Conservation (phyloP, 306 rosid species). For the Glycine soja region DNA sequence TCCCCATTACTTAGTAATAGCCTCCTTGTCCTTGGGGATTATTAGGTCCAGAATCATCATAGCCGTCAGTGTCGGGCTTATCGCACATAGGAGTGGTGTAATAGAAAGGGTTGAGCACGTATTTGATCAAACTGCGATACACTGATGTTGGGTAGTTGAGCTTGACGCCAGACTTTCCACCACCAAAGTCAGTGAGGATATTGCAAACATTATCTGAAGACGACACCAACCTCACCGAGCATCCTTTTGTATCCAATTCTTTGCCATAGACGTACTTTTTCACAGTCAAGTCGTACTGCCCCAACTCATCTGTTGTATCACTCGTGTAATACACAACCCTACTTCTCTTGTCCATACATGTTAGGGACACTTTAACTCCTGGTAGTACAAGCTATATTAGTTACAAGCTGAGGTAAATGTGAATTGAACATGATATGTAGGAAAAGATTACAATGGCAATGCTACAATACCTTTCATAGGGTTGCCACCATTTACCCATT, state of each 20-base stretch:
- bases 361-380: conserved; percentile 74
- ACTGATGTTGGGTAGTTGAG: conserved; percentile 56
- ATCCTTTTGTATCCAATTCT: conserved; percentile 55
- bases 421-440: not conserved
- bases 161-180: conserved; percentile 65
- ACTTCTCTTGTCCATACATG: conserved; percentile 75
- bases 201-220: conserved; percentile 80
- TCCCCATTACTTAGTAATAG: conserved; percentile 37
- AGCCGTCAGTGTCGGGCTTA: conserved; percentile 58
- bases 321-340: conserved; percentile 68
- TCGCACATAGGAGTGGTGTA: conserved; percentile 80
- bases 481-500: conserved; percentile 68
- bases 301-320: conserved; percentile 72
- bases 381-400: conserved; percentile 18
- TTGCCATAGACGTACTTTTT: conserved; percentile 52
- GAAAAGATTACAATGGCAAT: not conserved
- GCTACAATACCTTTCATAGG: conserved; percentile 66
- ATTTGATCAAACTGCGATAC: conserved; percentile 59
- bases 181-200: conserved; percentile 68
- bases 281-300: conserved; percentile 62
- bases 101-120: conserved; percentile 61
- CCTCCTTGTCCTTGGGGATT: conserved; percentile 32
- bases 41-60: conserved; percentile 25
- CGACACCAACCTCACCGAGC: conserved; percentile 72
- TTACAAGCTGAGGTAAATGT: not conserved